These are phyloP conservation scores for Colletotrichum agaves DNA, from an alignment of 2,329 filamentous ascomycete species.

Conservation along the genomic window DNA sequence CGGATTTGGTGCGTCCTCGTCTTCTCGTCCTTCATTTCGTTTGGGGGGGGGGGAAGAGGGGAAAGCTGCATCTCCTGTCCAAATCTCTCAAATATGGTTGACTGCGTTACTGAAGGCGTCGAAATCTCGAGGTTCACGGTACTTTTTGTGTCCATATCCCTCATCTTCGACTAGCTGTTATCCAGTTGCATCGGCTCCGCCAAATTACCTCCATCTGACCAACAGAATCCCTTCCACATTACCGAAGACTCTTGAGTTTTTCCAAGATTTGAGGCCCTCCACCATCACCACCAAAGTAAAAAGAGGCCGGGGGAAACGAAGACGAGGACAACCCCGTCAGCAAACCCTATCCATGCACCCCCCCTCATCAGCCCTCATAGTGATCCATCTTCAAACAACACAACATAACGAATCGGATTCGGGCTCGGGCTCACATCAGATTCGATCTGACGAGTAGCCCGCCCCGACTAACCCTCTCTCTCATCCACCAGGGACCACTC, in stretches of 20 bases:
- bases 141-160: too few species aligned
- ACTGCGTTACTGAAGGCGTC: not conserved
- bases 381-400: not conserved
- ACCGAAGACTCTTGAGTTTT: not conserved
- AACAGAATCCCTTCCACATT: not conserved
- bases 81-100: not conserved
- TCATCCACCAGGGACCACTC: not conserved
- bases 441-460: not conserved
- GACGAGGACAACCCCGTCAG: not conserved
- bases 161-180: constrained; percentile 5
- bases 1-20: not conserved
- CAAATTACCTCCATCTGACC: not conserved
- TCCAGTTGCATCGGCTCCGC: not conserved
- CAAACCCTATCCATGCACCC: not conserved
- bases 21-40: constrained; percentile 5
- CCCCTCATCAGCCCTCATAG: not conserved
- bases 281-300: not conserved
- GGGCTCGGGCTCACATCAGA: not conserved
- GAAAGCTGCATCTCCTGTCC: not conserved
- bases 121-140: constrained; percentile 18
- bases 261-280: constrained; percentile 26
- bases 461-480: not conserved
- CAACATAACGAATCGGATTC: not conserved
- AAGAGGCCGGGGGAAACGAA: too few species aligned
- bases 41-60: not conserved